Conservation (phyloP, 2,329 filamentous ascomycete species). For the Grosmannia clavigera region DNA sequence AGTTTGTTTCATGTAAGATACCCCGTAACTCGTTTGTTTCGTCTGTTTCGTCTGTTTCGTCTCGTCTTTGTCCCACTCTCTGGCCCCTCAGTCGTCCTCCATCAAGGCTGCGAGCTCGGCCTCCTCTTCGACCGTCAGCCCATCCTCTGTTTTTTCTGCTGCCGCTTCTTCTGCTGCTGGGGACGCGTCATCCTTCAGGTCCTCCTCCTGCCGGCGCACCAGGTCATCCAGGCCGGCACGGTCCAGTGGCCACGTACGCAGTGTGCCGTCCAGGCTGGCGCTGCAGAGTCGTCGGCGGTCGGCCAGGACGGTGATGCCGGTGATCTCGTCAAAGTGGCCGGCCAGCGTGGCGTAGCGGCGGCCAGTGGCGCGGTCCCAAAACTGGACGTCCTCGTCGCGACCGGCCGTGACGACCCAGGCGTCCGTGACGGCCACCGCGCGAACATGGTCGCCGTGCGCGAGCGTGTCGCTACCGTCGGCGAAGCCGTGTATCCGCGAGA, state of each 20-base stretch:
- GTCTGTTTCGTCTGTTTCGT: too few relatives aligned
- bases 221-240: conserved; percentile 42
- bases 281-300: conserved; percentile 52
- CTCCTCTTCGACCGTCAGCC: conserved; percentile 79
- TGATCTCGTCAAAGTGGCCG: conserved; percentile 91
- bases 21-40: too few relatives aligned
- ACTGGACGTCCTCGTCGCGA: conserved; percentile 78
- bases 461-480: conserved; percentile 47
- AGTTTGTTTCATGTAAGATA: too few relatives aligned
- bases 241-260: conserved; percentile 70
- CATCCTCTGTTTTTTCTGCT: conserved; percentile 13
- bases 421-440: conserved; percentile 63
- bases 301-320: conserved; percentile 56
- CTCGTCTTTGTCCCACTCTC: too few relatives aligned
- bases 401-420: conserved; percentile 79
- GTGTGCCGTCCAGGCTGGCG: conserved; percentile 79
- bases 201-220: conserved; percentile 36
- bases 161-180: conserved; percentile 44
- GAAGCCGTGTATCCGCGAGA: conserved; percentile 56
- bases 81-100: conserved; percentile 39
- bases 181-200: conserved; percentile 37
- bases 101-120: conserved; percentile 81
- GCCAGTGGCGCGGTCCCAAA: conserved; percentile 70
- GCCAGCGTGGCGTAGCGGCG: conserved; percentile 61
- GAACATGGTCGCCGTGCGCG: conserved; percentile 79